Percentiles rank a stretch among this genome's conserved stretches.
Evolutionary conservation across 768 basidiomycete species (phyloP).

Genomic region (Leccinellum luteum): DNA sequence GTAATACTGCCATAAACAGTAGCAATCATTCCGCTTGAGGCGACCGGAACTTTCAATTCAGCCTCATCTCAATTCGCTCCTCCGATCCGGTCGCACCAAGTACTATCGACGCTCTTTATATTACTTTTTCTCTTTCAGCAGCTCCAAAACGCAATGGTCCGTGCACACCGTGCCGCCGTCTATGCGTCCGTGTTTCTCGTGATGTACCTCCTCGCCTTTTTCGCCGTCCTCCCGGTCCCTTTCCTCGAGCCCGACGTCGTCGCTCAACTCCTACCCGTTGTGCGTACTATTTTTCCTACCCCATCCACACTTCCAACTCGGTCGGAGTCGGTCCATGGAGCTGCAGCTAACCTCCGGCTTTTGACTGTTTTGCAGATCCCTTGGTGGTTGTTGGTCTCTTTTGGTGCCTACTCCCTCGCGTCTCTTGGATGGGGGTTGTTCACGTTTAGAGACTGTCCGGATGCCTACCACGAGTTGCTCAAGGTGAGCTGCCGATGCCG

Average conservation of each 20-base stretch:
- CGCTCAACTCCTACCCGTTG: conserved; percentile 14
- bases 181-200: conserved; percentile 41
- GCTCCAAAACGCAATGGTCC: conserved; percentile 45
- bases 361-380: conserved; percentile 49
- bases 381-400: conserved; percentile 79
- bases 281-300: conserved; percentile 3
- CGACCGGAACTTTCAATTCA: too few relatives aligned
- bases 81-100: too few relatives aligned
- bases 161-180: conserved; percentile 53
- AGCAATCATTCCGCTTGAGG: too few relatives aligned
- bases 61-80: not conserved
- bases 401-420: conserved; percentile 77
- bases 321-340: not conserved
- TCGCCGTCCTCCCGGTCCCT: conserved; percentile 15
- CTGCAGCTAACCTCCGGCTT: not conserved
- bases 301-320: not conserved
- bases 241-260: conserved; percentile 8
- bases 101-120: not conserved
- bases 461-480: conserved; percentile 71
- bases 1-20: too few relatives aligned
- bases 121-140: not conserved
- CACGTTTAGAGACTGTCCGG: conserved; percentile 74
- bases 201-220: conserved; percentile 49
- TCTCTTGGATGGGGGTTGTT: conserved; percentile 74
- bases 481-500: conserved; percentile 33